phyloP scores from a whole-genome alignment of 78 protist genomes.

The Capsaspora owczarzaki region DNA sequence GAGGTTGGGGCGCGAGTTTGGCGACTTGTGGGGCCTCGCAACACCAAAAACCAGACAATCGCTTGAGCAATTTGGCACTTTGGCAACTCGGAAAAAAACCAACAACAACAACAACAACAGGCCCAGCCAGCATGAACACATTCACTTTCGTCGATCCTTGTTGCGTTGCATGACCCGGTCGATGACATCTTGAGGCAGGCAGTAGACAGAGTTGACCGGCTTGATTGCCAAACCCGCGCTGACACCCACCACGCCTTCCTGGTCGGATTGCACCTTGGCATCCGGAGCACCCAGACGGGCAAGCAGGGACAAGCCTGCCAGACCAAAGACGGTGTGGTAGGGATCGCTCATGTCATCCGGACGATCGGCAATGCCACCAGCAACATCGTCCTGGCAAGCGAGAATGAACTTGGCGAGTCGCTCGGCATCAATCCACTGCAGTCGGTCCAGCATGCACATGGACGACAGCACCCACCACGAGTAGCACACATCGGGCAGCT shows the following conservation, averaged over 20 bases:
- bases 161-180: neutral
- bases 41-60: neutral
- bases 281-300: neutral
- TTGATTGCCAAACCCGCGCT: no score
- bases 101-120: neutral
- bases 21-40: no score
- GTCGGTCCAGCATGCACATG: constrained; percentile 60
- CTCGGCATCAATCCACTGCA: constrained; percentile 82
- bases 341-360: constrained; percentile 95
- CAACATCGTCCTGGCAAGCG: constrained; percentile 59
- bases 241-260: no score
- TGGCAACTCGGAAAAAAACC: neutral
- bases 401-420: constrained; percentile 71
- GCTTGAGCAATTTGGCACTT: neutral
- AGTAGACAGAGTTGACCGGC: constrained; percentile 18
- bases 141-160: neutral
- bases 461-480: constrained; percentile 94
- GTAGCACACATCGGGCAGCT: constrained; percentile 82
- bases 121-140: neutral
- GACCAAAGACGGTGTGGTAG: constrained; percentile 98
- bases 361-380: constrained; percentile 94
- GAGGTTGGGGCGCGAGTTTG: no score
- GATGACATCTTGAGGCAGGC: constrained; percentile 9
- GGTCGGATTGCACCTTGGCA: no score
- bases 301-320: constrained; percentile 69